Evolutionary conservation across 306 rosid genomes (phyloP), one percentile per base, ranked within the genome.

Genomic region (Lathyrus aphaca): DNA sequence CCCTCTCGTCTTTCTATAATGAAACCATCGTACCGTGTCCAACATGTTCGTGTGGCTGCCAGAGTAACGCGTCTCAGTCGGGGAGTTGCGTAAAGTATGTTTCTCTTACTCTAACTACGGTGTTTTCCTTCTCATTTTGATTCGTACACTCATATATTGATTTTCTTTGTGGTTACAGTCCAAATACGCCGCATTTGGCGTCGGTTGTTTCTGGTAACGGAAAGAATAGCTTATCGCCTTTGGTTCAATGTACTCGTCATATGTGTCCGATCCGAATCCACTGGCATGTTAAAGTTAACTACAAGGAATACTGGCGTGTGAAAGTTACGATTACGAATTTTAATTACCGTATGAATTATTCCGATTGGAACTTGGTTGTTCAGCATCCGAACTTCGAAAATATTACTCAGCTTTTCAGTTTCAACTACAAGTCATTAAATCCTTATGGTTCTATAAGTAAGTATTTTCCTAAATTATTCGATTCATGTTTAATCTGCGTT

Each of bases 181-280:
- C 75, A 64, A 51, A 83, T 66, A 83, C 91, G 0, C 95, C 96
- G 7, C 45, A 87, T 79, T 75, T 92, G 75, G 86, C 86, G 16
- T 89, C 96, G 3, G 91, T 87, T 66, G 92, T 89, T 75, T 56
- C 88, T 21, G 69, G 79, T 67, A 45, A 73, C 46, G 77, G 82
- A 66, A 80, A 77, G 74, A 81, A 81, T 55, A 80, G 23, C 58
- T 18, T 60, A 44, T n/a, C 79, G 1, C 95, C 98, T 74, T 71
- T 89, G 74, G 91, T 92, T 72, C 92, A 73, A 70, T 92, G 98
- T 67, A 92, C 98, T 2, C 60, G 77, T 16, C 98, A 92, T 56
- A 89, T 89, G 98, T 92, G 98, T 69, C 98, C 98, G 2, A 58
- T 92, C 62, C 82, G 96, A 67, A 78, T 92, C 78, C 98, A 92